These are phyloP conservation scores for Omphalea diandra DNA, from an alignment of 441 rosid species.

Conservation along the genomic window DNA sequence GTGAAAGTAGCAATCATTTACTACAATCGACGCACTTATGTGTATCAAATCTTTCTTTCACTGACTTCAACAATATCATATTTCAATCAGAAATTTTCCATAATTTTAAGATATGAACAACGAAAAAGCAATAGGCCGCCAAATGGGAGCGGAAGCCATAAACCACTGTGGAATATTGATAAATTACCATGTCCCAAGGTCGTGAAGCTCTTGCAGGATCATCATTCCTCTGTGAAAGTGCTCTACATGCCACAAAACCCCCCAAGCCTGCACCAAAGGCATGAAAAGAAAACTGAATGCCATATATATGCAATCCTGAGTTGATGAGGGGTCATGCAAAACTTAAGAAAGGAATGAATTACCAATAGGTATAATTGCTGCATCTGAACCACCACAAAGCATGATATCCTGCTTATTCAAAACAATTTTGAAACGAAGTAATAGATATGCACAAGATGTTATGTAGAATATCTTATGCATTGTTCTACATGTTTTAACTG, in stretches of 20 bases:
- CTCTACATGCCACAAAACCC: constrained; percentile 91
- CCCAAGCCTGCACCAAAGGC: constrained; percentile 72
- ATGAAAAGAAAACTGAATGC: constrained; percentile 3
- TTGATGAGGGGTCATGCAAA: constrained; percentile 11
- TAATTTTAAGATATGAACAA: constrained; percentile 5
- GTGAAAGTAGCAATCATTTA: background rate
- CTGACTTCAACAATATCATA: background rate
- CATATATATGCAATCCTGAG: constrained; percentile 12
- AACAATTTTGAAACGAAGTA: constrained; percentile 19
- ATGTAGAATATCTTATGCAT: background rate
- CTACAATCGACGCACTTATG: background rate
- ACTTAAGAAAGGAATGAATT: constrained; percentile 24
- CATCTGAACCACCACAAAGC: constrained; percentile 99
- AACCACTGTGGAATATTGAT: background rate
- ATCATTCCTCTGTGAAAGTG: constrained; percentile 82
- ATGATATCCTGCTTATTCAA: constrained; percentile 66
- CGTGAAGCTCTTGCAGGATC: constrained; percentile 97
- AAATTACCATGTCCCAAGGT: constrained; percentile 84
- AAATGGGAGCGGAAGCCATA: background rate
- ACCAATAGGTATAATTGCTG: constrained; percentile 91
- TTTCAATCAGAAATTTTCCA: background rate
- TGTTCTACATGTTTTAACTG: constrained; percentile 20
- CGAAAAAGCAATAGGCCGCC: background rate
- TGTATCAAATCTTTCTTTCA: background rate
- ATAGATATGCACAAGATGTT: background rate